Percentiles rank a stretch among this genome's conserved stretches.
Evolutionary conservation across 306 rosid species (phyloP).

Genomic region (Cucurbita ficifolia): DNA sequence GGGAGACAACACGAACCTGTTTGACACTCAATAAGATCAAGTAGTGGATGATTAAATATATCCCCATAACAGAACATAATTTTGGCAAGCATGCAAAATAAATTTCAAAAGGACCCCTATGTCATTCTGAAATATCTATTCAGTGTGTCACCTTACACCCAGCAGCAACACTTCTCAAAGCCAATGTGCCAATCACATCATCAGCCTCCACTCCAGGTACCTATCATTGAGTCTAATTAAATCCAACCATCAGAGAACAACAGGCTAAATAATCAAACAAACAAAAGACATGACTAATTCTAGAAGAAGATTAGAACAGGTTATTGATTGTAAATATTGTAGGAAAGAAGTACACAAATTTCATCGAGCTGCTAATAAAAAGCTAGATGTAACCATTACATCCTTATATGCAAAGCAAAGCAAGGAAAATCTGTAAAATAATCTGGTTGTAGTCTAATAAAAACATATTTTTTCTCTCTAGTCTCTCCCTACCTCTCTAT

Average conservation of each 20-base stretch:
- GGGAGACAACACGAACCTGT: slow-evolving; percentile 96
- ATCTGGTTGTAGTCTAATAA: slow-evolving; percentile 1
- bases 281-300: background rate
- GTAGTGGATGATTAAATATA: slow-evolving; percentile 5
- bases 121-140: background rate
- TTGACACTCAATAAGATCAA: slow-evolving; percentile 13
- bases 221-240: slow-evolving; percentile 28
- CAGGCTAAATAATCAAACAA: background rate
- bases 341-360: background rate
- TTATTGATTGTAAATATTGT: background rate
- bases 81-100: background rate
- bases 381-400: background rate
- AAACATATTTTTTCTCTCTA: background rate
- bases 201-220: slow-evolving; percentile 99
- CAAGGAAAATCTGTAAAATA: background rate
- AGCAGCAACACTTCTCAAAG: slow-evolving; percentile 59
- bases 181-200: slow-evolving; percentile 95
- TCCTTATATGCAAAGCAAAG: background rate
- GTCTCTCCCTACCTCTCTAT: background rate
- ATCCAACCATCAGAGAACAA: slow-evolving; percentile 10
- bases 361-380: background rate
- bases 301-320: background rate
- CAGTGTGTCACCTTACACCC: slow-evolving; percentile 63
- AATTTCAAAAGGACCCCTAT: background rate
- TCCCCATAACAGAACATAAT: background rate